Conservation (phyloP, 768 basidiomycete species). For the Boletus eberwhitei region DNA sequence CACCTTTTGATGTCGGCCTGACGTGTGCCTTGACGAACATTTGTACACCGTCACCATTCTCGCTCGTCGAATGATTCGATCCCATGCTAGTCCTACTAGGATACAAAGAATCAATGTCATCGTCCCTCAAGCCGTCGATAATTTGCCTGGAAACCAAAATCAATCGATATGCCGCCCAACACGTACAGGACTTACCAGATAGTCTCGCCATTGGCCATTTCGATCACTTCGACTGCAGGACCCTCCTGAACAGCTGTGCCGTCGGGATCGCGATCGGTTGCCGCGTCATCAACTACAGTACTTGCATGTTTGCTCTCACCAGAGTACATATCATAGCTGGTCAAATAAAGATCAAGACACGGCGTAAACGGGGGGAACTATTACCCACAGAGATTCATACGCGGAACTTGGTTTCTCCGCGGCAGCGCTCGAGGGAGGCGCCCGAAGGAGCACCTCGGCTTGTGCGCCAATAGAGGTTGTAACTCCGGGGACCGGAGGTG, state of each 20-base stretch:
- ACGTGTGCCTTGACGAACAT: slow-evolving; percentile 76
- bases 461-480: slow-evolving; percentile 48
- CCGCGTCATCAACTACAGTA: slow-evolving; percentile 35
- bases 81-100: slow-evolving; percentile 66
- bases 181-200: slow-evolving; percentile 58
- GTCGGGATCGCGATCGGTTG: slow-evolving; percentile 19
- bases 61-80: slow-evolving; percentile 63
- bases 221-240: slow-evolving; percentile 73
- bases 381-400: slow-evolving; percentile 75
- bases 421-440: slow-evolving; percentile 37
- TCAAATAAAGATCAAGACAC: slow-evolving; percentile 20
- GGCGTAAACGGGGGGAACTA: slow-evolving; percentile 9
- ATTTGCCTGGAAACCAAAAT: slow-evolving; percentile 50
- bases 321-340: slow-evolving; percentile 78
- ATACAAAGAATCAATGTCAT: slow-evolving; percentile 67
- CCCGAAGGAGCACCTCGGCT: slow-evolving; percentile 38
- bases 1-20: slow-evolving; percentile 63
- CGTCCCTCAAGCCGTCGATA: slow-evolving; percentile 79
- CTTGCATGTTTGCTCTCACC: slow-evolving; percentile 48
- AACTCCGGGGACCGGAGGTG: slow-evolving; percentile 68
- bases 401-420: slow-evolving; percentile 67
- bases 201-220: slow-evolving; percentile 84
- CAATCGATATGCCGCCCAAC: not conserved
- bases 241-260: slow-evolving; percentile 38
- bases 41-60: slow-evolving; percentile 53